These are phyloP conservation scores for Claviceps capensis DNA, from an alignment of 2,329 filamentous ascomycete genomes.

Conservation along the genomic window DNA sequence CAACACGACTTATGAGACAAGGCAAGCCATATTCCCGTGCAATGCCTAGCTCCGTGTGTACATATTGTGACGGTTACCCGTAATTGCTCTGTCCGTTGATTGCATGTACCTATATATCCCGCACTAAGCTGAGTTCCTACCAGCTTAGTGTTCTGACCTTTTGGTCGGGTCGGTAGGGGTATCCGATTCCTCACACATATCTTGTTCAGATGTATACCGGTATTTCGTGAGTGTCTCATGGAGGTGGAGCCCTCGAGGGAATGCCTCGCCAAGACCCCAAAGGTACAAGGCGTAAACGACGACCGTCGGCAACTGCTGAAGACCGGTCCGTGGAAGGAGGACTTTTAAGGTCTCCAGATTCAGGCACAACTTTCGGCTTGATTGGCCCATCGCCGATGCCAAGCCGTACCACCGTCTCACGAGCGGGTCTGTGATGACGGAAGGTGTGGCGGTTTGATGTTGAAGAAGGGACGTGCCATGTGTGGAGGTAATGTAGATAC, in stretches of 20 bases:
- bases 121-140: no score
- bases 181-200: no score
- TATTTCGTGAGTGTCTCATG: constrained; percentile 2
- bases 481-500: no score
- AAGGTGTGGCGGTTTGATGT: no score
- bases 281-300: neutral
- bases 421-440: neutral
- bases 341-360: neutral
- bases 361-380: neutral
- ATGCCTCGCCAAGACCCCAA: neutral
- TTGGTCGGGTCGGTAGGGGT: no score
- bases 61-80: no score
- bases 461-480: no score
- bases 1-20: no score
- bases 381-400: neutral
- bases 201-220: neutral
- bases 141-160: no score
- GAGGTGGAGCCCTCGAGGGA: neutral
- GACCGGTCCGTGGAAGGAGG: neutral
- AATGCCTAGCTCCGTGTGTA: neutral
- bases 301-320: neutral
- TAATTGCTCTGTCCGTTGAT: no score
- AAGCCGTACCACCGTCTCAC: neutral
- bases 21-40: neutral
- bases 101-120: no score